Evolutionary conservation across 139 green algal genomes (phyloP).

Genomic region (Chlamydomonas incerta): DNA sequence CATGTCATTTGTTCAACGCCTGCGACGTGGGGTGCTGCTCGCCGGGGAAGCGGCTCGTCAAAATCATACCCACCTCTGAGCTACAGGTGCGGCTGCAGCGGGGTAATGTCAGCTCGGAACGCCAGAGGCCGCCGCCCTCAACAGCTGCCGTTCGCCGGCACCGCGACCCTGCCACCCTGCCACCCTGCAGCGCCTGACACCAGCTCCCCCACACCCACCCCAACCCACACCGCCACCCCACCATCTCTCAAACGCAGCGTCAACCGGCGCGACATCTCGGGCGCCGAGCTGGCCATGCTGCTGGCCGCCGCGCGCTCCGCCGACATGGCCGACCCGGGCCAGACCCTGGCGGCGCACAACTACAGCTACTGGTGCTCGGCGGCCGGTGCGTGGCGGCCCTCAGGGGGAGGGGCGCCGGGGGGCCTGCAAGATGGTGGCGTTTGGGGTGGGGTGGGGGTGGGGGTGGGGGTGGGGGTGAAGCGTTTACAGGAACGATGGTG

Average conservation of each 20-base stretch:
- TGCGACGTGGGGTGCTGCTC: neutral
- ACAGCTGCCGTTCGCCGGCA: too few species aligned
- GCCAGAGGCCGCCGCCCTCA: too few species aligned
- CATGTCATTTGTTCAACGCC: neutral
- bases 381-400: neutral
- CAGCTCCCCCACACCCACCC: neutral
- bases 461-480: too few species aligned
- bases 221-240: neutral
- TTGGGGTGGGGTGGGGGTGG: too few species aligned
- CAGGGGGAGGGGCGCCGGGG: too few species aligned
- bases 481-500: too few species aligned
- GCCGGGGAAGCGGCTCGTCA: neutral
- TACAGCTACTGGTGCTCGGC: slow-evolving; percentile 23
- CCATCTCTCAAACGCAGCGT: neutral
- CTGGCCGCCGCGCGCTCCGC: neutral
- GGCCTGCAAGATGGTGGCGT: too few species aligned
- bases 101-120: too few species aligned
- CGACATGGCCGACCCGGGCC: neutral
- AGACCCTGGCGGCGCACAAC: neutral
- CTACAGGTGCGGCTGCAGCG: neutral
- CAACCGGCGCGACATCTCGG: slow-evolving; percentile 25
- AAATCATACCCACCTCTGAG: slow-evolving; percentile 8
- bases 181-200: too few species aligned
- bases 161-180: too few species aligned
- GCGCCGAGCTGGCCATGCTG: slow-evolving; percentile 38